These are phyloP conservation scores for Casuarina cunninghamiana DNA, from an alignment of 306 rosid genomes.

Conservation along the genomic window DNA sequence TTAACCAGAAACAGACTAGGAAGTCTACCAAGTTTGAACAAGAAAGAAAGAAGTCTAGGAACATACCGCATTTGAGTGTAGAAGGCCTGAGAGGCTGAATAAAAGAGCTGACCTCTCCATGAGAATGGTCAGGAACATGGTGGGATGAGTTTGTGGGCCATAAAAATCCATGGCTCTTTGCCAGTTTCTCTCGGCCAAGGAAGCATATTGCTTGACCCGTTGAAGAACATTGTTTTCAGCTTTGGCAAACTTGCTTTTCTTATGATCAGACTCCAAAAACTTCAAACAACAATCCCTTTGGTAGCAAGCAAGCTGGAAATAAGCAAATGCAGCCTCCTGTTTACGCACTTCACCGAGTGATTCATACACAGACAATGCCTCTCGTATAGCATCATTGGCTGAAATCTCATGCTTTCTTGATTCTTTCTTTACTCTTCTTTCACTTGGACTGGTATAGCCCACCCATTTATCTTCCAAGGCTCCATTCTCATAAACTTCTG, in stretches of 20 bases:
- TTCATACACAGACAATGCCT: conserved; percentile 80
- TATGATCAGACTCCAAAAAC: conserved; percentile 63
- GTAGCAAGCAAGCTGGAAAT: conserved; percentile 84
- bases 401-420: conserved; percentile 77
- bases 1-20: background rate
- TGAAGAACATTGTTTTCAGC: conserved; percentile 56
- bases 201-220: conserved; percentile 86
- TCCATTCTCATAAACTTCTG: conserved; percentile 69
- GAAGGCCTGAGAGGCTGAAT: conserved; percentile 52
- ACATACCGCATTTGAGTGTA: conserved; percentile 71
- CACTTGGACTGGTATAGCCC: conserved; percentile 34
- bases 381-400: conserved; percentile 92
- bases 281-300: conserved; percentile 86
- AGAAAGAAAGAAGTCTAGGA: conserved; percentile 33
- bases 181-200: conserved; percentile 94
- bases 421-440: conserved; percentile 51
- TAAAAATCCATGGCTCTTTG: conserved; percentile 79
- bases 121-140: conserved; percentile 73
- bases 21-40: background rate
- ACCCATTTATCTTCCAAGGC: conserved; percentile 41
- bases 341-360: conserved; percentile 82
- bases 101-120: conserved; percentile 79
- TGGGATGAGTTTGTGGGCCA: conserved; percentile 74
- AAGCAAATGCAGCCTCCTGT: conserved; percentile 93
- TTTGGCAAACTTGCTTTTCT: conserved; percentile 51